Evolutionary conservation across 805 yeast genomes (phyloP), one percentile per base, ranked within the genome.

Genomic region (Metschnikowia borealis): DNA sequence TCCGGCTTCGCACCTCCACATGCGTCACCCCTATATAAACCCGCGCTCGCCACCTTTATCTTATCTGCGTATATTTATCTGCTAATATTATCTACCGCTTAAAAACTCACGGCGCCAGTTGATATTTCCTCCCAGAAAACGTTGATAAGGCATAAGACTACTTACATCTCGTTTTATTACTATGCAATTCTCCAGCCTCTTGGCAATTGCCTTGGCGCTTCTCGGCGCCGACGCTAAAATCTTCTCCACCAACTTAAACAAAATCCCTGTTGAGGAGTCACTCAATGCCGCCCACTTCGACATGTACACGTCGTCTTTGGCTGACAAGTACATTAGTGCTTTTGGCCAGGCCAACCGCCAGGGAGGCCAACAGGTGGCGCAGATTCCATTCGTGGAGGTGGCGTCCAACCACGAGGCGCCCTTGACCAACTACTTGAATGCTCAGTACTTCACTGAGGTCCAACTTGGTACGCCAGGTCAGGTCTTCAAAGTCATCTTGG

Each of bases 401-500:
- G 54, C 34, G 47, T 55, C 43, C 17, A 46, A 53, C 46, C 89
- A 85, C 65, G 85, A 86, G 57, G 78, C 89, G 44, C 97, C 98
- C 13, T 80, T 94, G 68, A 85, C 94, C 57, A 91, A 94, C 76
- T 94, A 92, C 71, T 71, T 89, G 73, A 94, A 94, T 68, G 98
- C 98, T 39, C 99, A 94, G 74, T 92, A 94, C 73, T 94, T 79
- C 68, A 86, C 99, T 40, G 97, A 92, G 65, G 87, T 94, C 61
- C 76, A 83, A 51, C 64, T 94, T 52, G 99, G 99, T 60, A 87
- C 96, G 38, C 99, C 99, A 8, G 89, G 87, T 45, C 99, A 94
- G 75, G 68, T 80, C 15, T 94, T 94, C 73, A 92, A 92, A 78
- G 98, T 94, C 46, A 83, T 94, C 55, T 78, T 94, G 63, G 99